Evolutionary conservation across 2,329 filamentous ascomycete species (phyloP).

Genomic region (Aspergillus arachidicola): DNA sequence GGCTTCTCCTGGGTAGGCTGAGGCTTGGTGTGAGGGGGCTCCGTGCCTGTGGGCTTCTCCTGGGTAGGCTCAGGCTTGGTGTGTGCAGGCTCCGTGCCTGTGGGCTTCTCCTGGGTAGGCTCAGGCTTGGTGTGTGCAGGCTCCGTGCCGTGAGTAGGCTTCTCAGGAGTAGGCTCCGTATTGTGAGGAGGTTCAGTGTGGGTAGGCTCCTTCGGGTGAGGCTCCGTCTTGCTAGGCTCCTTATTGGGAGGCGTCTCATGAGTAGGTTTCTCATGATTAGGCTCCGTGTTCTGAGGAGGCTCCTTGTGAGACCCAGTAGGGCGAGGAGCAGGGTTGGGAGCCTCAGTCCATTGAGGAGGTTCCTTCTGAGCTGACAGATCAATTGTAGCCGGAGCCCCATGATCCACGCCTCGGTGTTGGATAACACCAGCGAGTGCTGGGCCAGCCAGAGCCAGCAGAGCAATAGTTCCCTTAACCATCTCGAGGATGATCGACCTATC

Average conservation of each 20-base stretch:
- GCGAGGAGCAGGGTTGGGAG: background rate
- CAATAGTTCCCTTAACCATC: slow-evolving; percentile 40
- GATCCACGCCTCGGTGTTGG: slow-evolving; percentile 5
- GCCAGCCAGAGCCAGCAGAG: slow-evolving; percentile 39
- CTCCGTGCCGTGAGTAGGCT: background rate
- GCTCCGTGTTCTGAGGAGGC: background rate
- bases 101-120: background rate
- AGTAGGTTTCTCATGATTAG: background rate
- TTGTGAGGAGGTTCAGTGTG: slow-evolving; percentile 7
- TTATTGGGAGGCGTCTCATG: no score
- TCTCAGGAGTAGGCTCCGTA: background rate
- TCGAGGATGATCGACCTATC: slow-evolving; percentile 25
- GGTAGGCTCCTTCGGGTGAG: no score
- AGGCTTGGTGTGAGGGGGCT: background rate
- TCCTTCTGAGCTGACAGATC: slow-evolving; percentile 5
- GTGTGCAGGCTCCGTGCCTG: background rate
- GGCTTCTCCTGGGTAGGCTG: background rate
- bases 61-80: background rate
- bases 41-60: background rate
- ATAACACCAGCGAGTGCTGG: slow-evolving; percentile 40
- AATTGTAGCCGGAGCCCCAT: slow-evolving; percentile 17
- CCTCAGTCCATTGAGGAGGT: background rate
- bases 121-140: background rate
- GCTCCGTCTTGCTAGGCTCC: background rate
- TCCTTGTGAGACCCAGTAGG: background rate